A percentile compares a stretch with the other conserved stretches of the same genome.
phyloP scores from a whole-genome alignment of 2,329 filamentous ascomycete species.

The Grosmannia clavigera region DNA sequence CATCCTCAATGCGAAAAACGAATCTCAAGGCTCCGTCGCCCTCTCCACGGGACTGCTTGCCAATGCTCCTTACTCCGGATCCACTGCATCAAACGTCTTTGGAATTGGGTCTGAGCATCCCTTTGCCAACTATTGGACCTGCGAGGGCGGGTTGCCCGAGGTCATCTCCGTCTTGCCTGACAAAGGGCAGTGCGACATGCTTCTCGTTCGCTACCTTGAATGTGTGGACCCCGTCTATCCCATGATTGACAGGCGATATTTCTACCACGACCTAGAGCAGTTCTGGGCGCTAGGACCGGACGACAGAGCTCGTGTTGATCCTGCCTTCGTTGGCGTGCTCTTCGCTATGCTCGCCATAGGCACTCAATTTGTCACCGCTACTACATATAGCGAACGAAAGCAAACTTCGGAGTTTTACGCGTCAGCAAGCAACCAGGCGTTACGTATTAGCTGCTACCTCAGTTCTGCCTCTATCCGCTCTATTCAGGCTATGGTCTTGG shows the following conservation, averaged over 20 bases:
- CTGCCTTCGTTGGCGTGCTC: slow-evolving; percentile 57
- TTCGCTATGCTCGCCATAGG: slow-evolving; percentile 69
- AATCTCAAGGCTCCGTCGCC: slow-evolving; percentile 35
- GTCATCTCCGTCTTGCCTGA: slow-evolving; percentile 64
- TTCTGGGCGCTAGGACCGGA: slow-evolving; percentile 54
- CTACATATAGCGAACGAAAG: slow-evolving; percentile 48
- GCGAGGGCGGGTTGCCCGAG: slow-evolving; percentile 60
- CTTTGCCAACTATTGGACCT: slow-evolving; percentile 79
- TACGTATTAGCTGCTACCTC: slow-evolving; percentile 64
- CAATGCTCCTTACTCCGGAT: slow-evolving; percentile 58
- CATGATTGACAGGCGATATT: slow-evolving; percentile 63
- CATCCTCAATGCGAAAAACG: slow-evolving; percentile 30
- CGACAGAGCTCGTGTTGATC: slow-evolving; percentile 51
- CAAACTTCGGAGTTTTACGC: slow-evolving; percentile 74
- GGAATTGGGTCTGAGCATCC: slow-evolving; percentile 70
- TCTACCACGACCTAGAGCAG: slow-evolving; percentile 66
- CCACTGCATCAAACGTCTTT: slow-evolving; percentile 64
- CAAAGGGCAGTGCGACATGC: slow-evolving; percentile 62
- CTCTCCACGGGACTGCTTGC: slow-evolving; percentile 53
- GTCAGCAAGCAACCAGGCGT: slow-evolving; percentile 65
- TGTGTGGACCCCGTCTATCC: slow-evolving; percentile 71
- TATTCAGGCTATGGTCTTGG: slow-evolving; percentile 71
- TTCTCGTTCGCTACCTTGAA: slow-evolving; percentile 52
- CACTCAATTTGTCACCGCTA: slow-evolving; percentile 59
- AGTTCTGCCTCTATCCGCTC: slow-evolving; percentile 61